Evolutionary conservation across 805 yeast species (phyloP).

Genomic region (Teunomyces tritomae): DNA sequence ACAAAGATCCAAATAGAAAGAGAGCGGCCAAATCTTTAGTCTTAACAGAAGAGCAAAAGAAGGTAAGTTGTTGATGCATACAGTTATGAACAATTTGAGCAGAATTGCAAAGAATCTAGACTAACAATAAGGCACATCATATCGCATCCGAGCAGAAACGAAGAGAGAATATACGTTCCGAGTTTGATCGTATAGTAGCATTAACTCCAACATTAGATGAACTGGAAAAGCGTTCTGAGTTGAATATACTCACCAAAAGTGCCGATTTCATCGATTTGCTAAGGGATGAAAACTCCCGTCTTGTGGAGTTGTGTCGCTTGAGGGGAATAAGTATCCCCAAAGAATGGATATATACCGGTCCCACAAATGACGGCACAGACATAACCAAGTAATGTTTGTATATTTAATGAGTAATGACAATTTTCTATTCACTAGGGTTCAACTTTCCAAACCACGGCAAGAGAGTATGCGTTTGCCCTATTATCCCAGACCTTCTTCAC

Average conservation of each 20-base stretch:
- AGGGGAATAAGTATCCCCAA: conserved; percentile 44
- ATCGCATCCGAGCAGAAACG: conserved; percentile 85
- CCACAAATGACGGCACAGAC: conserved; percentile 17
- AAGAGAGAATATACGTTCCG: conserved; percentile 78
- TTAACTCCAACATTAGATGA: conserved; percentile 70
- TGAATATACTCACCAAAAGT: conserved; percentile 65
- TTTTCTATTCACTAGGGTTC: background rate
- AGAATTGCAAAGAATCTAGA: background rate
- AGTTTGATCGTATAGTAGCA: conserved; percentile 71
- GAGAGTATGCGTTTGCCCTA: conserved; percentile 1
- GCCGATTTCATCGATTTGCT: conserved; percentile 53
- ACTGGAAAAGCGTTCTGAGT: conserved; percentile 78
- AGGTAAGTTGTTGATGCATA: conserved; percentile 18
- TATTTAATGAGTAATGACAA: conserved; percentile 3
- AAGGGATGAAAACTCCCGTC: conserved; percentile 46
- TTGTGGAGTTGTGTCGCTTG: conserved; percentile 40
- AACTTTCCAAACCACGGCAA: background rate
- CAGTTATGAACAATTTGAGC: too few relatives aligned
- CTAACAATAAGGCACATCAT: conserved; percentile 56
- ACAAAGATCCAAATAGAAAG: conserved; percentile 6
- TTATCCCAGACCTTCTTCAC: conserved; percentile 1
- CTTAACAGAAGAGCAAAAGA: conserved; percentile 36
- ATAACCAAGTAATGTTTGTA: conserved; percentile 10
- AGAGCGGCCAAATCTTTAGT: conserved; percentile 26
- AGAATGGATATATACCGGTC: conserved; percentile 30